Base-by-base conservation (phyloP, 306 rosid species). In the Vigna reflexopilosa region DNA sequence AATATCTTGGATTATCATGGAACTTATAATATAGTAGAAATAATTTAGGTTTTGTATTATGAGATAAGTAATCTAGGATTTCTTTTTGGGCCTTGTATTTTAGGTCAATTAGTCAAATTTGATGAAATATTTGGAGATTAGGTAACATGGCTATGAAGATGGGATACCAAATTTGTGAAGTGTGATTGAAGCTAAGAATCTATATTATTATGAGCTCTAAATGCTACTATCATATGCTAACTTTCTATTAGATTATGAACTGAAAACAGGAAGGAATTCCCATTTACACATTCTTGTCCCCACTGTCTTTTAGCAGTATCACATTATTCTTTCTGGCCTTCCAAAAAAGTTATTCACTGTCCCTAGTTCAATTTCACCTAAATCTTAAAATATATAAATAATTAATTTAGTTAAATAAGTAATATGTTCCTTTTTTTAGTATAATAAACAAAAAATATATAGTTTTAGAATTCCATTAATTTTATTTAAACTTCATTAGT, bases 291-390 rank as follows among this genome's bases (percentile, higher is more conserved):
- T 55, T 55, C 30, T 55, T 3, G 30, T 55, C 14, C 58, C 61
- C 30, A 55, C 30, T 55, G 30, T 26, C 14, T 19, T 32, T 54
- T 52, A 56, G 16, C 32, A 56, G 62, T 10, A 10, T 3, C 15
- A 19, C 32, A 55, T 55, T 55, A 55, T 55, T 13, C 62, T 9
- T 19, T 55, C 32, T 20, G 62, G 62, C 34, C 32, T 10, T 56
- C 22, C 63, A 56, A 56, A 26, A 24, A 28, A 59, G 66, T 12
- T 59, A 59, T 59, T 59, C 65, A 26, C 28, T 59, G 66, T 59
- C 66, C 66, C 40, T 57, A 24, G 40, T 4, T 58, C 17, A 13
- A 12, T 58, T 58, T n/a, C 38, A 26, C 24, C 2, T 9, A 54
- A 17, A 17, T 17, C 34, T 30, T 30, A 30, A 30, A 30, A 30